A percentile compares a stretch with the other conserved stretches of the same genome.
Evolutionary conservation across 2,329 filamentous ascomycete species (phyloP).

Genomic region (Hortaea werneckii): DNA sequence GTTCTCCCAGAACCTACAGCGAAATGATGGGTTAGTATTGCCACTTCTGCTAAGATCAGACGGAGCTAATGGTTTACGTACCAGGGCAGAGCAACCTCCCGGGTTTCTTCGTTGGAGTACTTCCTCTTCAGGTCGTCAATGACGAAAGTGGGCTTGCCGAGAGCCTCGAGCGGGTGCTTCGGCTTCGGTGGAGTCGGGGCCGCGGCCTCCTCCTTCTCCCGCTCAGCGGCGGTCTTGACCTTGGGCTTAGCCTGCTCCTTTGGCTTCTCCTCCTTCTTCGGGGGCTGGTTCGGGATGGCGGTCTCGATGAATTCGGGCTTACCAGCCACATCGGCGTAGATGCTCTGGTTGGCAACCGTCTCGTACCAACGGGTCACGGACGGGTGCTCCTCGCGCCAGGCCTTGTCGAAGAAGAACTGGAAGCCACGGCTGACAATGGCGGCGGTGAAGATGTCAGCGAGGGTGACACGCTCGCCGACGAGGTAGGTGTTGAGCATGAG

Average conservation of each 20-base stretch:
- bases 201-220: constrained; percentile 51
- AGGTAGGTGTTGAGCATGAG: constrained; percentile 91
- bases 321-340: constrained; percentile 71
- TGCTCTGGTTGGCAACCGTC: constrained; percentile 84
- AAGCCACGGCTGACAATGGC: constrained; percentile 77
- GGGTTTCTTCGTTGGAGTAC: constrained; percentile 93
- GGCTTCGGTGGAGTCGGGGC: constrained; percentile 65
- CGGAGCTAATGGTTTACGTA: not conserved
- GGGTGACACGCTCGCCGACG: constrained; percentile 92
- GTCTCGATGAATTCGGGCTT: constrained; percentile 73
- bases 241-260: constrained; percentile 49
- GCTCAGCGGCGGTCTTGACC: constrained; percentile 43
- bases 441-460: constrained; percentile 83
- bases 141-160: constrained; percentile 67
- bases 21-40: not conserved
- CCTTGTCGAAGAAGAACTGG: constrained; percentile 87
- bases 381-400: constrained; percentile 74
- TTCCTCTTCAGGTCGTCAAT: constrained; percentile 97
- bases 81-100: constrained; percentile 75
- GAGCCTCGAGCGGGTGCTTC: constrained; percentile 89
- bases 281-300: constrained; percentile 61
- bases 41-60: not conserved
- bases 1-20: constrained; percentile 74
- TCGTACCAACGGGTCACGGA: constrained; percentile 88
- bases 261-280: constrained; percentile 53